Base-by-base conservation (phyloP, 139 green algal genomes). In the Diplosphaera chodatii region DNA sequence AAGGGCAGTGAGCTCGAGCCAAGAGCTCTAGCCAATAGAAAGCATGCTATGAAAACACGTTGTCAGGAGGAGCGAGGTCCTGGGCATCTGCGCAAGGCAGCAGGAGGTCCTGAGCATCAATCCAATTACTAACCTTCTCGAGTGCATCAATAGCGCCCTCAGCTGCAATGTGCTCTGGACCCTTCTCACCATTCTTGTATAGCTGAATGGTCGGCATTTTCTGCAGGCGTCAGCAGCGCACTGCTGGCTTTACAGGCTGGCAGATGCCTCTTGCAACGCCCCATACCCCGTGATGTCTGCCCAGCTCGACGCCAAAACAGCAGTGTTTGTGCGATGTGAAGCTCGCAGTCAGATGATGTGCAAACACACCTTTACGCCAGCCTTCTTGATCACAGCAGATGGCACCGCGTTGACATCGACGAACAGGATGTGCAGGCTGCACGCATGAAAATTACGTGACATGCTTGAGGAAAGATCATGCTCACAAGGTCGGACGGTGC, bases 191-290 rank as follows among this genome's bases (percentile, higher is more conserved):
- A 6, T 75, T 63, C 25, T 75, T 56, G 48, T 75, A 79, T 0
- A 78, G 28, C 64, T 71, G 64, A 28, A 79, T 79, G 27, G 74
- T 79, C n/a, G 74, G 74, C 74, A 79, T 79, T 79, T 79, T 79
- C 74, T 78, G 74, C 74, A 71, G n/a, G 23, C 31, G 41, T 1
- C 6, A 40, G 29, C 28, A 63, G 32, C n/a, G n/a, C n/a, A n/a
- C n/a, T n/a, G n/a, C n/a, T n/a, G n/a, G n/a, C n/a, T n/a, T n/a
- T n/a, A n/a, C n/a, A n/a, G n/a, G n/a, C n/a, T n/a, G n/a, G n/a
- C n/a, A n/a, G n/a, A n/a, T n/a, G n/a, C n/a, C n/a, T n/a, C n/a
- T n/a, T n/a, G n/a, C n/a, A n/a, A n/a, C n/a, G n/a, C n/a, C n/a
- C n/a, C n/a, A n/a, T n/a, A n/a, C n/a, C n/a, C n/a, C n/a, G n/a